Conservation (phyloP, 2,329 filamentous ascomycete genomes). For the Alternaria tenuissima region DNA sequence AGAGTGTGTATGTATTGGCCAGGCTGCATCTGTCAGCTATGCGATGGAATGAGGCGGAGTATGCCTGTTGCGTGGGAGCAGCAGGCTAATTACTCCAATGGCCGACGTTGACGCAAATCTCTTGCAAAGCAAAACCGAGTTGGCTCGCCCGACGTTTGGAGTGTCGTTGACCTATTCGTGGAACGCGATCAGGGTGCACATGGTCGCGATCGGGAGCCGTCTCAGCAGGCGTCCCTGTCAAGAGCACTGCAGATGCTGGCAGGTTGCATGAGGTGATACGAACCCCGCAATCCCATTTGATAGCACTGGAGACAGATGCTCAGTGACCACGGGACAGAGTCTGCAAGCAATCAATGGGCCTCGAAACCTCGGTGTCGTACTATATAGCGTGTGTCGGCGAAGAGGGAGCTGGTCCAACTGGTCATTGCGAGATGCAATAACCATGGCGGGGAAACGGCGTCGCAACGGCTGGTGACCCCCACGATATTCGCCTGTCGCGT, state of each 20-base stretch:
- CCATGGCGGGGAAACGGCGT: constrained; percentile 6
- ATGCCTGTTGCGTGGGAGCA: constrained; percentile 6
- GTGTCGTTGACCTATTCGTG: background rate
- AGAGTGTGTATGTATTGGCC: constrained; percentile 2
- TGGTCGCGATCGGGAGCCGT: constrained; percentile 10
- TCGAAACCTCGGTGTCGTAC: background rate
- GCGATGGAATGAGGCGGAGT: constrained; percentile 13
- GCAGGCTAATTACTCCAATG: background rate
- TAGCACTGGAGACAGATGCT: background rate
- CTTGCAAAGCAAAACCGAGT: constrained; percentile 12
- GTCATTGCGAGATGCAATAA: constrained; percentile 4
- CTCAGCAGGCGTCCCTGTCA: constrained; percentile 1
- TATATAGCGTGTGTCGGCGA: constrained; percentile 15
- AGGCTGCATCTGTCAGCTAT: background rate
- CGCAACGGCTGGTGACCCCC: constrained; percentile 16
- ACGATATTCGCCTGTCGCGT: constrained; percentile 20
- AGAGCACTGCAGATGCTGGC: constrained; percentile 15
- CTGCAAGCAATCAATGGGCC: constrained; percentile 5
- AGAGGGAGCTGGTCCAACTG: constrained; percentile 6
- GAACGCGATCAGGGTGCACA: constrained; percentile 9
- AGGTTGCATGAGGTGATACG: constrained; percentile 15
- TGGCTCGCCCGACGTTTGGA: background rate
- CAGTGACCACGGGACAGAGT: background rate
- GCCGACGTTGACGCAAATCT: constrained; percentile 8
- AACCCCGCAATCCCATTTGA: constrained; percentile 16